phyloP scores from a whole-genome alignment of 805 yeast genomes.

The Saccharomyces jurei region DNA sequence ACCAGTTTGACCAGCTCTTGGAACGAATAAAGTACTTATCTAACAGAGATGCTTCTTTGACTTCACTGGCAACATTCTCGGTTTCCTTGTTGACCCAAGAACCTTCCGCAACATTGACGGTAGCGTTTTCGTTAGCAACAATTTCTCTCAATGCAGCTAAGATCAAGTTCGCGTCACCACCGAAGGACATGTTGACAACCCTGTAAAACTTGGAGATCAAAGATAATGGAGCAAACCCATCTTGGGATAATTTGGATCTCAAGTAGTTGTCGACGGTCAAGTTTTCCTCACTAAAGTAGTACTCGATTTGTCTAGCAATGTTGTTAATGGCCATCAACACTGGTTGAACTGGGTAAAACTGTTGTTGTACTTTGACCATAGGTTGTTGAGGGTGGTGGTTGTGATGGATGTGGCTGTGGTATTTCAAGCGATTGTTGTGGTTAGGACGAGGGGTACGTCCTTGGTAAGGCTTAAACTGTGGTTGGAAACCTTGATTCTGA shows the following conservation, averaged over 20 bases:
- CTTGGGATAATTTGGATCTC: slow-evolving; percentile 55
- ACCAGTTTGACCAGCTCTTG: slow-evolving; percentile 21
- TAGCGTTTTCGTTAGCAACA: slow-evolving; percentile 23
- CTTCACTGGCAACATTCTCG: slow-evolving; percentile 2
- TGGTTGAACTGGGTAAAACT: slow-evolving; percentile 16
- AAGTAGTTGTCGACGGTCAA: slow-evolving; percentile 75
- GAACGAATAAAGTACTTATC: slow-evolving; percentile 26
- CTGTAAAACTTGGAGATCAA: slow-evolving; percentile 23
- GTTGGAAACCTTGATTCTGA: background rate
- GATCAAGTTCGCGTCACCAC: slow-evolving; percentile 25
- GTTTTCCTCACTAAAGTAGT: slow-evolving; percentile 85
- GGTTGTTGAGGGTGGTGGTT: slow-evolving; percentile 16
- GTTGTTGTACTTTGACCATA: slow-evolving; percentile 16
- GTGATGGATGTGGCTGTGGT: slow-evolving; percentile 5
- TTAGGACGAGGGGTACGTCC: slow-evolving; percentile 12
- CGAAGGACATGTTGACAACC: slow-evolving; percentile 48
- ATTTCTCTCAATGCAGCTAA: slow-evolving; percentile 29
- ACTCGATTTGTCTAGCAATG: slow-evolving; percentile 59
- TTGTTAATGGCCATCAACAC: slow-evolving; percentile 25
- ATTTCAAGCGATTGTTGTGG: slow-evolving; percentile 8
- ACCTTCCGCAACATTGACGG: slow-evolving; percentile 24
- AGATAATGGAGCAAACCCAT: slow-evolving; percentile 27
- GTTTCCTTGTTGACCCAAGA: slow-evolving; percentile 3
- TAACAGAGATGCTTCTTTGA: slow-evolving; percentile 4
- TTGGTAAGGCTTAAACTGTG: slow-evolving; percentile 8